Evolutionary conservation across 345 rosid genomes (phyloP).

Genomic region (Microthlaspi erraticum): DNA sequence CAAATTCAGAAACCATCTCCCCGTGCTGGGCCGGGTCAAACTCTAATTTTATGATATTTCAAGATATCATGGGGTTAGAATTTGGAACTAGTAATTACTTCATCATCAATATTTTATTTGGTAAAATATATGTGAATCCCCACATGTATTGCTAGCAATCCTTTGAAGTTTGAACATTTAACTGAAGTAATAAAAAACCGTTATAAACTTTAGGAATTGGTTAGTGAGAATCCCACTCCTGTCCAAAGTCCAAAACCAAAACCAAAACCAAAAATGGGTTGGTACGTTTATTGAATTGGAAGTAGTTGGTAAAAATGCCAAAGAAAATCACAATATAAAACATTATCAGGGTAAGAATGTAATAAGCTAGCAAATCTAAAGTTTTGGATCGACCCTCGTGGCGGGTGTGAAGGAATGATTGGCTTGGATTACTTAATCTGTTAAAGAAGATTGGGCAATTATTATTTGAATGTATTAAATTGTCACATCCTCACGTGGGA

Average conservation of each 20-base stretch:
- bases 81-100: not conserved
- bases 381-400: conserved; percentile 7
- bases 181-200: conserved; percentile 24
- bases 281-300: conserved; percentile 20
- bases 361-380: not conserved
- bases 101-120: not conserved
- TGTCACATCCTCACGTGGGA: conserved; percentile 45
- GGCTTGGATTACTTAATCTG: conserved; percentile 14
- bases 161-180: not conserved
- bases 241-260: conserved; percentile 12
- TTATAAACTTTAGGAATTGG: conserved; percentile 19
- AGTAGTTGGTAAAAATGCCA: not conserved
- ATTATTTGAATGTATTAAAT: not conserved
- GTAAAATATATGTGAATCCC: not conserved
- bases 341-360: conserved; percentile 24
- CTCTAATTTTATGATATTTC: not conserved
- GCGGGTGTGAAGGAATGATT: conserved; percentile 31
- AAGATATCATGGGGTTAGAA: not conserved
- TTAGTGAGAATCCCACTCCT: conserved; percentile 16
- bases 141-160: not conserved
- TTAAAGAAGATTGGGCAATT: conserved; percentile 35
- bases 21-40: too few species aligned
- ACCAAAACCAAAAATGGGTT: conserved; percentile 22
- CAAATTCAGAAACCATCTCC: too few species aligned
- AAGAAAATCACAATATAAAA: not conserved